Base-by-base conservation (phyloP, 2,329 filamentous ascomycete species). In the Pseudogymnoascus sp. region DNA sequence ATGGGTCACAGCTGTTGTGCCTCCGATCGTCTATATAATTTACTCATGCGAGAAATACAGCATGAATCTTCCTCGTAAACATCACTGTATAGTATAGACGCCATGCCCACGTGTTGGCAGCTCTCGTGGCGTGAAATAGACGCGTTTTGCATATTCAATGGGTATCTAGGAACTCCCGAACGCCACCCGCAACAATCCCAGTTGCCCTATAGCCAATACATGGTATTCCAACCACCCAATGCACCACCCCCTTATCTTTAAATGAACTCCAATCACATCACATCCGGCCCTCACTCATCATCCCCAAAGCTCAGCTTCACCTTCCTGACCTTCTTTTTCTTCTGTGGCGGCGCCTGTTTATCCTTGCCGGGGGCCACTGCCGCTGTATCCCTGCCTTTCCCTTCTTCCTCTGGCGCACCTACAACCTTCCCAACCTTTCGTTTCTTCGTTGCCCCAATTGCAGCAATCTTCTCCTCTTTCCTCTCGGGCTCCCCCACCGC, bases 251-350 rank as follows among this genome's bases (percentile, higher is more conserved):
- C 50, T 35, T 56, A n/a, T 3, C 28, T 35, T 35, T 8, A 56
- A 56, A 14, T 22, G 16, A 56, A 56, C 28, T 22, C 50, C 28
- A 56, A 35, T 6, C n/a, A 56, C 5, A 56, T 7, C 43, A 14
- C 24, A 16, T 5, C 14, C 8, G 26, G 4, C 10, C 50, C 50
- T 56, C 28, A 56, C 35, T 85, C 82, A 16, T 87, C 84, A 63
- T 87, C 82, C 26, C 83, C 83, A 71, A 89, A 89, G 73, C 86
- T 89, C 53, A 89, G 76, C 76, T 88, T 88, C 65, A 89, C 83
- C 76, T 87, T 88, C 72, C 86, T 73, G 2, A 63, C 71, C 50
- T 74, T 75, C 72, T 86, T 73, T 26, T 72, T 72, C 24, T 65
- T 67, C 41, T 70, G 68, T 56, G 50, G n/a, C 24, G 61, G n/a